Conservation (phyloP, 2,329 filamentous ascomycete species). For the Botrytis paeoniae region DNA sequence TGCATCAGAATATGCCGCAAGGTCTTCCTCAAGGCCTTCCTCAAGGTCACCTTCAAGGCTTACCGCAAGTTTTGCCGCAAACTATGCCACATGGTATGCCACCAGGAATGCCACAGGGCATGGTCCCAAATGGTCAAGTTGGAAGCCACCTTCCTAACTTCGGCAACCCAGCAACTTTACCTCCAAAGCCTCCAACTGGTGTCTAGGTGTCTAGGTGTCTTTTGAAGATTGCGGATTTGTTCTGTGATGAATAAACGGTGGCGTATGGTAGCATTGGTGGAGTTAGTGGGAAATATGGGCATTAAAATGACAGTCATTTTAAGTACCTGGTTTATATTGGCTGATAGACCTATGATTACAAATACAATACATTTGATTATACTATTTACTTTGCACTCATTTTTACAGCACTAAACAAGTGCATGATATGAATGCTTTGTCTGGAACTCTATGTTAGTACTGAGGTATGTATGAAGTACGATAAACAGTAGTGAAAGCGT, state of each 20-base stretch:
- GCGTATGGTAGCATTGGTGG: slow-evolving; percentile 40
- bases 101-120: slow-evolving; percentile 30
- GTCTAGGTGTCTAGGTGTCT: slow-evolving; percentile 36
- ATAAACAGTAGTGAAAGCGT: neutral
- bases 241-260: slow-evolving; percentile 34
- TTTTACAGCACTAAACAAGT: neutral
- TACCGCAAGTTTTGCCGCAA: slow-evolving; percentile 31
- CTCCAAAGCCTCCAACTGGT: slow-evolving; percentile 51
- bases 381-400: neutral
- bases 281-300: slow-evolving; percentile 36
- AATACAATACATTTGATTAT: slow-evolving; percentile 24
- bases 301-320: slow-evolving; percentile 32
- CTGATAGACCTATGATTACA: slow-evolving; percentile 36
- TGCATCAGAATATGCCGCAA: slow-evolving; percentile 37
- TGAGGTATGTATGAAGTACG: neutral
- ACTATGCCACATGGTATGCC: slow-evolving; percentile 30
- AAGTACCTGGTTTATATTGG: slow-evolving; percentile 34
- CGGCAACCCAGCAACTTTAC: slow-evolving; percentile 52
- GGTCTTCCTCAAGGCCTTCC: slow-evolving; percentile 30
- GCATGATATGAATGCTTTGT: neutral
- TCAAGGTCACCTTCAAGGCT: slow-evolving; percentile 23
- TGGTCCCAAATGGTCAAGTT: slow-evolving; percentile 34
- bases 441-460: neutral
- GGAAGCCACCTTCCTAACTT: slow-evolving; percentile 54
- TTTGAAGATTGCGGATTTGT: slow-evolving; percentile 24